Evolutionary conservation across 2,329 filamentous ascomycete genomes (phyloP).

Genomic region (Sarocladiaceae sp.): DNA sequence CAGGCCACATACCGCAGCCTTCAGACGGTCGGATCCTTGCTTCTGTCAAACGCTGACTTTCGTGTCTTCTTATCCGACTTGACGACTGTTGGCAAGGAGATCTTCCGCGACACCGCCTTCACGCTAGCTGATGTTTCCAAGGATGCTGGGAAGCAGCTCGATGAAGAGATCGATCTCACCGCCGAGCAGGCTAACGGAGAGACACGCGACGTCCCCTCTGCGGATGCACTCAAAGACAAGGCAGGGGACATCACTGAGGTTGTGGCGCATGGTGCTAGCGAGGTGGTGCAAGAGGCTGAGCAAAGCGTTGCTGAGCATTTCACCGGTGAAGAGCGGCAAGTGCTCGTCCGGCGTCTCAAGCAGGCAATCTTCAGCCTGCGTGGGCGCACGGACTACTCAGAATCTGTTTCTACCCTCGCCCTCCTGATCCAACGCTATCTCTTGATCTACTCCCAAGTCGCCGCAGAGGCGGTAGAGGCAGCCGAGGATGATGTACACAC

Average conservation of each 20-base stretch:
- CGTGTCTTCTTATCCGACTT: conserved; percentile 78
- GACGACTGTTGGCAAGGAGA: conserved; percentile 69
- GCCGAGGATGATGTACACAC: conserved; percentile 65
- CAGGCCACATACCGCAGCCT: conserved; percentile 64
- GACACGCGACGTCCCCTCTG: conserved; percentile 38
- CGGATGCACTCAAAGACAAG: conserved; percentile 57
- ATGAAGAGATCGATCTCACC: conserved; percentile 50
- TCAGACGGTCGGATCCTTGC: conserved; percentile 74
- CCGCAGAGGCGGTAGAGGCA: conserved; percentile 58
- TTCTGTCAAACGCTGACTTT: conserved; percentile 87
- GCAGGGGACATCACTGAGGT: conserved; percentile 47
- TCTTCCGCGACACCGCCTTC: conserved; percentile 81
- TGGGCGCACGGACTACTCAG: conserved; percentile 72
- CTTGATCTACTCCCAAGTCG: conserved; percentile 66
- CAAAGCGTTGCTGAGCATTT: conserved; percentile 70
- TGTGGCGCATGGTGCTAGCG: conserved; percentile 45
- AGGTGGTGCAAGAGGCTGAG: conserved; percentile 52
- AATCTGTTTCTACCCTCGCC: conserved; percentile 75
- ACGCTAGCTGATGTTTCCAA: conserved; percentile 70
- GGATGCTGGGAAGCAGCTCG: conserved; percentile 65
- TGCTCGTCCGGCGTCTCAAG: conserved; percentile 69
- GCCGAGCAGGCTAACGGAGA: conserved; percentile 35
- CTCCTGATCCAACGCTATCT: conserved; percentile 73
- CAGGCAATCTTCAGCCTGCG: conserved; percentile 67
- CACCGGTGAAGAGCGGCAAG: conserved; percentile 63